phyloP scores from a whole-genome alignment of 2,329 filamentous ascomycete genomes.

The Ophiostoma australiae region DNA sequence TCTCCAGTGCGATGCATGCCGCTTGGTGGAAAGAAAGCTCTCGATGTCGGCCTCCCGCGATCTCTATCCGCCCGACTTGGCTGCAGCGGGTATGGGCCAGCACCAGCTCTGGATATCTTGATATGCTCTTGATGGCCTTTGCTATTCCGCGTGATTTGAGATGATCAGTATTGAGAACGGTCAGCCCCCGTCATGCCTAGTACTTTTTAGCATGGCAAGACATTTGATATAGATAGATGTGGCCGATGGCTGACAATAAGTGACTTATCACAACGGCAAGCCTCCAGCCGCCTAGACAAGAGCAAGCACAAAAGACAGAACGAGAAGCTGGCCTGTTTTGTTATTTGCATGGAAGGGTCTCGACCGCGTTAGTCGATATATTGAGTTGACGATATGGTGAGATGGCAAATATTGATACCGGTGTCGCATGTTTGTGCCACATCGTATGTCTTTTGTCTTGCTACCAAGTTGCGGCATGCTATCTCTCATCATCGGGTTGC shows the following conservation, averaged over 20 bases:
- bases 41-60: no score
- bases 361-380: background rate
- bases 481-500: background rate
- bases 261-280: background rate
- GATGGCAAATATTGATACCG: background rate
- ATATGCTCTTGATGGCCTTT: no score
- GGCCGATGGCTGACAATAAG: background rate
- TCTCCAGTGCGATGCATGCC: background rate
- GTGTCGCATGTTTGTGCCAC: background rate
- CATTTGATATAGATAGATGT: background rate
- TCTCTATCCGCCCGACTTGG: background rate
- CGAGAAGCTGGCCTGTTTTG: background rate
- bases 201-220: background rate
- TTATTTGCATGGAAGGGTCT: background rate
- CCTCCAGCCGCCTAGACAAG: background rate
- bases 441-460: background rate
- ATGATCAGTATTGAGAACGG: background rate
- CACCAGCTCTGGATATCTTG: no score
- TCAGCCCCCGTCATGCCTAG: background rate
- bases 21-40: background rate
- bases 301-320: background rate
- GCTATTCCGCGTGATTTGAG: background rate
- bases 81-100: no score
- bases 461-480: background rate
- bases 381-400: background rate